phyloP scores from a whole-genome alignment of 345 rosid species.

The Citrus mangshanensis region DNA sequence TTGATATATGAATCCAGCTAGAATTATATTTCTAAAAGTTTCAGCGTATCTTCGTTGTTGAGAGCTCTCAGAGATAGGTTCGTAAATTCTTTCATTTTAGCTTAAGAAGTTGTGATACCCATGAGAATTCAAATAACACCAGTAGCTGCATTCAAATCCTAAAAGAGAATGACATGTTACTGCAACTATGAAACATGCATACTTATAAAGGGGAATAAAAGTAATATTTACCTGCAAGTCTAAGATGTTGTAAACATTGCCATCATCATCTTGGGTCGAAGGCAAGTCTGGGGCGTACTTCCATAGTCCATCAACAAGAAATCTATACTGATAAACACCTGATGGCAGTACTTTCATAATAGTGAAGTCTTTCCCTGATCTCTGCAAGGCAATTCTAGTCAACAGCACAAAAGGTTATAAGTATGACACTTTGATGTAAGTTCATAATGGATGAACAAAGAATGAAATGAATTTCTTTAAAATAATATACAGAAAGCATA shows the following conservation, averaged over 20 bases:
- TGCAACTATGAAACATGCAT: background rate
- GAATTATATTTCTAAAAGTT: background rate
- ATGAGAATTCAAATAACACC: background rate
- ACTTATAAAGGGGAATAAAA: background rate
- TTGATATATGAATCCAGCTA: background rate
- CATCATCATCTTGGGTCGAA: constrained; percentile 70
- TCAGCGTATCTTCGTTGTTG: background rate
- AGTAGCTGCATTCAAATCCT: background rate
- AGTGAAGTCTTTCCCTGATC: constrained; percentile 89
- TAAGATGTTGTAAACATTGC: constrained; percentile 77
- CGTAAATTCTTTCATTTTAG: background rate
- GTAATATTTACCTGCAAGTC: constrained; percentile 68
- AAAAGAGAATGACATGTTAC: background rate
- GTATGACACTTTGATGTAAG: background rate
- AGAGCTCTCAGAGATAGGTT: background rate
- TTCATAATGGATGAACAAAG: constrained; percentile 3
- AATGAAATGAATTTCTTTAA: background rate
- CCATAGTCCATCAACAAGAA: constrained; percentile 92
- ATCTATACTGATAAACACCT: constrained; percentile 90
- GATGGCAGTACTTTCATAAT: constrained; percentile 96
- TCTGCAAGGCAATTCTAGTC: constrained; percentile 80
- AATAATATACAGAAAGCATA: background rate
- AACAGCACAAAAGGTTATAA: constrained; percentile 22
- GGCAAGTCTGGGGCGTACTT: constrained; percentile 84
- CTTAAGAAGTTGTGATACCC: constrained; percentile 1